Conservation (phyloP, 495 filamentous ascomycete genomes). For the Penicillium robsamsonii region DNA sequence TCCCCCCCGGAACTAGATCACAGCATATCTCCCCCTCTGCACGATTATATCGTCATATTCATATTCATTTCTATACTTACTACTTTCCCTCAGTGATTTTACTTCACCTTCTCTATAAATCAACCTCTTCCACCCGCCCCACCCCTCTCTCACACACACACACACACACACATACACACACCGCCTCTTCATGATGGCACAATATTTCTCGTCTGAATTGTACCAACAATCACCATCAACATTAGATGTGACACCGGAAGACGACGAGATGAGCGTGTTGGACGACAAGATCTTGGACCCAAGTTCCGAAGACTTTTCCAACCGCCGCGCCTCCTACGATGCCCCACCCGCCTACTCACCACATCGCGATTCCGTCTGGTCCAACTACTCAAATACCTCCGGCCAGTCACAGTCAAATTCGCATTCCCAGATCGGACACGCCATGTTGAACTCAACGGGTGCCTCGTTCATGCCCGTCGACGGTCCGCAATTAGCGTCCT, state of each 20-base stretch:
- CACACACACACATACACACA: too few relatives aligned
- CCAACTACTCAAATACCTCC: slow-evolving; percentile 61
- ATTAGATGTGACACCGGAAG: slow-evolving; percentile 66
- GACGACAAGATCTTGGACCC: slow-evolving; percentile 82
- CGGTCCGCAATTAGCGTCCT: slow-evolving; percentile 42
- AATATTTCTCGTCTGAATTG: slow-evolving; percentile 54
- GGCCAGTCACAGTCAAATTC: slow-evolving; percentile 40
- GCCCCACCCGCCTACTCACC: slow-evolving; percentile 67
- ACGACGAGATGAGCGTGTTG: slow-evolving; percentile 77
- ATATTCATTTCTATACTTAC: slow-evolving; percentile 26
- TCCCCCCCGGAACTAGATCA: slow-evolving; percentile 21
- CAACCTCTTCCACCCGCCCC: slow-evolving; percentile 17
- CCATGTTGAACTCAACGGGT: slow-evolving; percentile 37
- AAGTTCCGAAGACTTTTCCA: slow-evolving; percentile 66
- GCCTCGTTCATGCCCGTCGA: slow-evolving; percentile 61
- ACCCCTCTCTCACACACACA: too few relatives aligned
- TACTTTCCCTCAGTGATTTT: slow-evolving; percentile 12
- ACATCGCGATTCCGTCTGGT: slow-evolving; percentile 73
- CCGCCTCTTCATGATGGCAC: slow-evolving; percentile 42
- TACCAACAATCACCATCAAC: slow-evolving; percentile 61
- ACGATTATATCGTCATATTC: slow-evolving; percentile 18
- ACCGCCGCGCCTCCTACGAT: slow-evolving; percentile 70
- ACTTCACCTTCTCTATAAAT: slow-evolving; percentile 25
- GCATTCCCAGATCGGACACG: slow-evolving; percentile 38
- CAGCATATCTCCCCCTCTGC: slow-evolving; percentile 13